A percentile compares a stretch with the other conserved stretches of the same genome.
These are phyloP conservation scores for Phytomonas sp. DNA, from an alignment of 208 protist species.

Conservation along the genomic window DNA sequence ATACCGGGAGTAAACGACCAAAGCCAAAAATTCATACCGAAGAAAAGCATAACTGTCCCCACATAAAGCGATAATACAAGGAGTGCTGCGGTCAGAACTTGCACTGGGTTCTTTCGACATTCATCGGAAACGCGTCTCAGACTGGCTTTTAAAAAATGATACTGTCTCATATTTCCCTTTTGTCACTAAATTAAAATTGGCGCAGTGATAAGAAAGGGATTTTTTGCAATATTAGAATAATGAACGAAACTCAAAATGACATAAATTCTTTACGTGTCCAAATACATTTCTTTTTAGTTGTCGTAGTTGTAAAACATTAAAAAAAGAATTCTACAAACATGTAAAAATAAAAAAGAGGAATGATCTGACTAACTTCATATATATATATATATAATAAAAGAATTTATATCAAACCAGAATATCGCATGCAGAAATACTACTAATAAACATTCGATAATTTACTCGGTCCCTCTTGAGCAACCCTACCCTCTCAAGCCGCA, in stretches of 20 bases:
- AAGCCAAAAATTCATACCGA: conserved; percentile 41
- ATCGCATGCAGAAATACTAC: conserved; percentile 14
- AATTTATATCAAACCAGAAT: background rate
- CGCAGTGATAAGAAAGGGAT: background rate
- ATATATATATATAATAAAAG: conserved; percentile 9
- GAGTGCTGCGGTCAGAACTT: conserved; percentile 8
- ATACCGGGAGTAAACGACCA: conserved; percentile 30
- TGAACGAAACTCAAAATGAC: background rate
- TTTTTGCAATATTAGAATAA: background rate
- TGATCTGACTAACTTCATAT: conserved; percentile 11
- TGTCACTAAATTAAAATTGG: background rate
- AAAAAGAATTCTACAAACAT: conserved; percentile 9
- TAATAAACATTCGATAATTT: conserved; percentile 44
- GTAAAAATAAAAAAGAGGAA: conserved; percentile 11
- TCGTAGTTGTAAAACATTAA: background rate
- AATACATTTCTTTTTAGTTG: background rate
- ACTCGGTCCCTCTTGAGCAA: conserved; percentile 41
- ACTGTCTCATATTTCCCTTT: background rate
- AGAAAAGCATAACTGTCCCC: conserved; percentile 36
- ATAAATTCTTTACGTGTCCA: background rate
- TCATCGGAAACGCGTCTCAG: background rate
- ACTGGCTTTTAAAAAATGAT: background rate
- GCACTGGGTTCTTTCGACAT: conserved; percentile 12
- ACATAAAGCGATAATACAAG: conserved; percentile 22
- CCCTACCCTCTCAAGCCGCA: conserved; percentile 28